phyloP scores from a whole-genome alignment of 169 alveolate genomes.

The Cryptosporidium sp. region DNA sequence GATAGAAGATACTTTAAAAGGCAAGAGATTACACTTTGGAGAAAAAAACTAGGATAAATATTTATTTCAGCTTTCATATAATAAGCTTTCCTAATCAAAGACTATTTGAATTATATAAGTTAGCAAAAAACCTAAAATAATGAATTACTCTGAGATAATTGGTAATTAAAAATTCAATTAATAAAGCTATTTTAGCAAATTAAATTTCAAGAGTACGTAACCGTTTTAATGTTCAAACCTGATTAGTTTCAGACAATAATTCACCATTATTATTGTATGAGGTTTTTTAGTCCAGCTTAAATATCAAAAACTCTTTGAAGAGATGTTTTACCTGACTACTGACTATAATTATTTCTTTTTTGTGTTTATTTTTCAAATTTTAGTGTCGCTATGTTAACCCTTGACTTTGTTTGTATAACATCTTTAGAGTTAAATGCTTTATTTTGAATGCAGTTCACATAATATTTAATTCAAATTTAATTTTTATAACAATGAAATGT shows the following conservation, averaged over 20 bases:
- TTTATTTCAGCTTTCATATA: neutral
- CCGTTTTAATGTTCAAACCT: neutral
- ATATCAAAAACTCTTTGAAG: neutral
- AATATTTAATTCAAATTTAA: no score
- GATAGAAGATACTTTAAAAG: conserved; percentile 96
- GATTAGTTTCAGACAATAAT: neutral
- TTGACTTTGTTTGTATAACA: no score
- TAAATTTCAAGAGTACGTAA: neutral
- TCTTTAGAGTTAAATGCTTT: neutral
- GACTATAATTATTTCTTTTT: no score
- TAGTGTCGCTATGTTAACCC: neutral
- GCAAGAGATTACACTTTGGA: conserved; percentile 97
- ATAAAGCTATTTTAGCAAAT: neutral
- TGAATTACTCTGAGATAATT: no score
- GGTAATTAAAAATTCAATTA: no score
- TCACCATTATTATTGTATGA: neutral
- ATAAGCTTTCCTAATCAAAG: neutral
- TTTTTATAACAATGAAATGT: no score
- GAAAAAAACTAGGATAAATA: conserved; percentile 92
- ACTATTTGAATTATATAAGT: no score
- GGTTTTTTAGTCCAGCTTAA: neutral
- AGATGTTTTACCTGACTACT: neutral
- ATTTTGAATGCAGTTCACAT: no score
- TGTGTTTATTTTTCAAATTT: no score
- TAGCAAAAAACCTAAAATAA: neutral